Evolutionary conservation across 2,329 filamentous ascomycete genomes (phyloP).

Genomic region (Seiridium unicorne): DNA sequence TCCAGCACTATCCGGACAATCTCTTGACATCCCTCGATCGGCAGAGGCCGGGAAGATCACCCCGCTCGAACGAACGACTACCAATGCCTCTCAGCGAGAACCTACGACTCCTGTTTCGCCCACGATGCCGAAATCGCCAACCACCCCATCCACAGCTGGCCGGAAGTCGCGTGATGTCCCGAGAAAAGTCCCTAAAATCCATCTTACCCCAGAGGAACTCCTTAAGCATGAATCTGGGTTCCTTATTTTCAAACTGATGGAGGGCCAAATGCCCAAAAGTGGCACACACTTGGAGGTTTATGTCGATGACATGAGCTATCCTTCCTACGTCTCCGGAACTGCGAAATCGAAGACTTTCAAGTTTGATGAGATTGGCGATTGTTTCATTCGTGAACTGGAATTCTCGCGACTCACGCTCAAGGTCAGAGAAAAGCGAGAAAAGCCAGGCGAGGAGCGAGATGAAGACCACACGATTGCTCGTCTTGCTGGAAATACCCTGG

Average conservation of each 20-base stretch:
- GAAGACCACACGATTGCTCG: slow-evolving; percentile 78
- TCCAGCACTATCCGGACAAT: slow-evolving; percentile 17
- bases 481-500: slow-evolving; percentile 79
- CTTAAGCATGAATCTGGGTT: slow-evolving; percentile 86
- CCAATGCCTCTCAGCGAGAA: slow-evolving; percentile 17
- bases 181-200: slow-evolving; percentile 70
- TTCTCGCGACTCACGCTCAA: slow-evolving; percentile 90
- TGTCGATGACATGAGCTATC: slow-evolving; percentile 93
- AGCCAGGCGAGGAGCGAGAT: slow-evolving; percentile 62
- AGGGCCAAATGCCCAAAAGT: slow-evolving; percentile 76
- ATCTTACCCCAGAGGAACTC: slow-evolving; percentile 76
- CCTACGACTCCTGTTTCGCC: slow-evolving; percentile 32
- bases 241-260: slow-evolving; percentile 90
- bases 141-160: slow-evolving; percentile 28
- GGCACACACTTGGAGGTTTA: slow-evolving; percentile 81
- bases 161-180: slow-evolving; percentile 49
- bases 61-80: slow-evolving; percentile 29
- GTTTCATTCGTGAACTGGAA: slow-evolving; percentile 94
- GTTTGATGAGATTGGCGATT: slow-evolving; percentile 92
- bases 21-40: slow-evolving; percentile 32
- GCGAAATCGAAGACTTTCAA: slow-evolving; percentile 67
- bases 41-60: slow-evolving; percentile 44
- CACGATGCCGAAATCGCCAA: slow-evolving; percentile 40
- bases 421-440: slow-evolving; percentile 76
- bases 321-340: slow-evolving; percentile 79